Base-by-base conservation (phyloP, 2,329 filamentous ascomycete genomes). In the Exophiala aquamarina region DNA sequence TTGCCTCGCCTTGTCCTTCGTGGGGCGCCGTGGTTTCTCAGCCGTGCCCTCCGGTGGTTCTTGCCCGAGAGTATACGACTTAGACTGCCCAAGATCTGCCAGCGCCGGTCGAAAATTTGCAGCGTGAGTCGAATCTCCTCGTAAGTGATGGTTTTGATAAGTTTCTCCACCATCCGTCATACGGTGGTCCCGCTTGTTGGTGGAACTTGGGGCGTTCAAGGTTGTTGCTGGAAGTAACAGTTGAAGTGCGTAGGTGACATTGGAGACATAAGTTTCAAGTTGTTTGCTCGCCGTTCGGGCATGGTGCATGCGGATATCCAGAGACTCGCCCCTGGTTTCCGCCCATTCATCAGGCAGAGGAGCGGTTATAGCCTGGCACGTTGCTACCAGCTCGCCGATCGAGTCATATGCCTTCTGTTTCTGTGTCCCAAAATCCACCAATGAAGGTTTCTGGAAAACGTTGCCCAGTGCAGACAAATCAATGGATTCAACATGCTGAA, bases 321-420 rank as follows among this genome's bases (percentile, higher is more conserved):
- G 74, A 6, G 91, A 87, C 64, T 95, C 89, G 2, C 90, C 89
- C 34, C 90, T 83, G n/a, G 91, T 76, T 64, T 95, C 90, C 3
- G 91, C 83, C 93, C 93, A 98, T 69, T 98, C 93, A 64, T 98
- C 93, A 7, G 86, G 88, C 34, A 98, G 70, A 4, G 93, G 93
- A 7, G 89, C 89, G 4, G 90, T 88, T n/a, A 97, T 86, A 18
- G 87, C 83, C 68, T 98, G 93, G 61, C 91, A 96, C 49, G 86
- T 83, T 40, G 95, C 71, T 3, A 97, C 72, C 20, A 98, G 78
- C 64, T 97, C 93, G 7, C 90, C 91, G 45, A 95, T 86, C 49
- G 90, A 87, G 67, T 97, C 93, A 67, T 97, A 97, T 14, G 95
- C 76, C 59, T 86, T 87, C 66, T 98, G 93, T 69, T 97, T 97